Percentiles rank a stretch among this genome's conserved stretches.
These are phyloP conservation scores for Paramarasmius palmivorus DNA, from an alignment of 1,284 basidiomycete genomes.

Conservation along the genomic window DNA sequence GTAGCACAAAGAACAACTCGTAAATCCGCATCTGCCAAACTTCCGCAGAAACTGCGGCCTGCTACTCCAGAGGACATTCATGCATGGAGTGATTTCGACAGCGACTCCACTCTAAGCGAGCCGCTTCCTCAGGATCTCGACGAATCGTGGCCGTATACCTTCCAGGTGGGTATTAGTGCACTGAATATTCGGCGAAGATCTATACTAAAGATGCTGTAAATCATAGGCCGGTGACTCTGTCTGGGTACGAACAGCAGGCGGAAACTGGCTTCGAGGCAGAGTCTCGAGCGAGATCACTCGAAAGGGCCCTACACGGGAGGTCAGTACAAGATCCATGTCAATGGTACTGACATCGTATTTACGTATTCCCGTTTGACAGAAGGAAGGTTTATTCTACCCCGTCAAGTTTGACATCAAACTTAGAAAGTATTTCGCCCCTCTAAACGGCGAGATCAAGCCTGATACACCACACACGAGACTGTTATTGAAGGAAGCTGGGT, in stretches of 20 bases:
- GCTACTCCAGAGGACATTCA: constrained; percentile 35
- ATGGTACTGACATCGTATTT: constrained; percentile 5
- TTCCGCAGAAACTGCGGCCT: constrained; percentile 25
- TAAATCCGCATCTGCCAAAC: constrained; percentile 3
- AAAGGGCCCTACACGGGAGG: constrained; percentile 45
- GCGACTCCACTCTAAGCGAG: constrained; percentile 30
- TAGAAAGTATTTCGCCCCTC: constrained; percentile 57
- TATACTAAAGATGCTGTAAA: neutral
- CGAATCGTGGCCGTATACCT: constrained; percentile 55
- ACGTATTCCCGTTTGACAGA: constrained; percentile 24
- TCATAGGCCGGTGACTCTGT: constrained; percentile 50
- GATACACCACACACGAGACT: constrained; percentile 39
- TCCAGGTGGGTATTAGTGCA: constrained; percentile 38
- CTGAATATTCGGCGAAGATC: neutral
- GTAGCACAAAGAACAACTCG: constrained; percentile 7
- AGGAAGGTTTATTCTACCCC: constrained; percentile 51
- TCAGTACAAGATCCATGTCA: constrained; percentile 25
- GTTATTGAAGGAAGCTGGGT: constrained; percentile 45
- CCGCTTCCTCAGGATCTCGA: constrained; percentile 45
- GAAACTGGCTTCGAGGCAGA: constrained; percentile 50
- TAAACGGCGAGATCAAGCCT: constrained; percentile 66
- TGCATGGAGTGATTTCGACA: constrained; percentile 36
- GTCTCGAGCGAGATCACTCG: constrained; percentile 44
- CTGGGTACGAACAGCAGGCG: constrained; percentile 51
- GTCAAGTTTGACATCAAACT: constrained; percentile 45